Evolutionary conservation across 805 yeast genomes (phyloP).

Genomic region (Candida ovalis): DNA sequence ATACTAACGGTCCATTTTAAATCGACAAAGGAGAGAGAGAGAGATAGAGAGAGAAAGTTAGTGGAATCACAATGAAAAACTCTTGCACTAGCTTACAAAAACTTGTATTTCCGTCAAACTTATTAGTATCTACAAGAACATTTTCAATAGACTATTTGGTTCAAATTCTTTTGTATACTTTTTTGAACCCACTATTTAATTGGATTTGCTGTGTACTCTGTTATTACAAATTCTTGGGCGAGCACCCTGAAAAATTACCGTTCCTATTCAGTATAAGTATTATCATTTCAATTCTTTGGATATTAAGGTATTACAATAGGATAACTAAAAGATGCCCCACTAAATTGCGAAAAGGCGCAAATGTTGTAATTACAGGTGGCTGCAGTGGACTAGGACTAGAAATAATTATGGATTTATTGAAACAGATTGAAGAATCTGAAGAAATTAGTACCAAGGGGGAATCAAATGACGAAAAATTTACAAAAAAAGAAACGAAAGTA

Average conservation of each 20-base stretch:
- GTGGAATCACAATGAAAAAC: neutral
- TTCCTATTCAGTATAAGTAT: neutral
- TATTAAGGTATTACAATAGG: constrained; percentile 16
- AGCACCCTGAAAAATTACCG: neutral
- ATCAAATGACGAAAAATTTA: constrained; percentile 2
- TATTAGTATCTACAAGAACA: constrained; percentile 8
- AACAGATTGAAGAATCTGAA: neutral
- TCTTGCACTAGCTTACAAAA: neutral
- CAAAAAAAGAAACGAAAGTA: constrained; percentile 1
- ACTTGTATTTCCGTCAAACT: constrained; percentile 9
- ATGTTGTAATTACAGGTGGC: constrained; percentile 49
- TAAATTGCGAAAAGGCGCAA: constrained; percentile 3
- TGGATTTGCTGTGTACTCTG: constrained; percentile 12
- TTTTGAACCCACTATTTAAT: constrained; percentile 18
- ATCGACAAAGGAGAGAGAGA: too few relatives aligned
- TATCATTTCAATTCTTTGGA: constrained; percentile 17
- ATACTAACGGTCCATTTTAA: too few relatives aligned
- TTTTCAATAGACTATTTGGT: constrained; percentile 18
- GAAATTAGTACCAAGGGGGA: too few relatives aligned
- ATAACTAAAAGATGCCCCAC: constrained; percentile 6
- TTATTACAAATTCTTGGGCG: neutral
- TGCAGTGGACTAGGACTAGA: constrained; percentile 46
- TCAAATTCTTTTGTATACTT: constrained; percentile 11
- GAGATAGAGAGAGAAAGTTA: too few relatives aligned
- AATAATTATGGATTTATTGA: constrained; percentile 29